phyloP scores from a whole-genome alignment of 495 filamentous ascomycete genomes.

The Tuber indicum region DNA sequence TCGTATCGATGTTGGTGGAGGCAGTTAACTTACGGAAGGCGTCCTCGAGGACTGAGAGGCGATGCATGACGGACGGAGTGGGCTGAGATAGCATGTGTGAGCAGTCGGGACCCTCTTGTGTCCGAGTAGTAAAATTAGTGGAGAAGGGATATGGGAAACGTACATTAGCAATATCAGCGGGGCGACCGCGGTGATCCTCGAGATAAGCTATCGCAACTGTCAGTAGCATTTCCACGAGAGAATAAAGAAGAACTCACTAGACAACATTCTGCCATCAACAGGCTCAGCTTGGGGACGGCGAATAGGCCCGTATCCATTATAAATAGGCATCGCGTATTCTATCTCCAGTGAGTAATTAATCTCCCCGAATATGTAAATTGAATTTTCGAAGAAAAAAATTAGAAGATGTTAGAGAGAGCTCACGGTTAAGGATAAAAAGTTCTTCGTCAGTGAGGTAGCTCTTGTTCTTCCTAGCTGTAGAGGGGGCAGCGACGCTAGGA shows the following conservation, averaged over 20 bases:
- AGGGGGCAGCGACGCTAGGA: neutral
- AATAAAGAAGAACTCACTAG: neutral
- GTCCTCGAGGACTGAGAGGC: neutral
- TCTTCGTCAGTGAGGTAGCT: neutral
- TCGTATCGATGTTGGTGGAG: neutral
- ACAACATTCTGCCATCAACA: neutral
- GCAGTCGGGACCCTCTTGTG: neutral
- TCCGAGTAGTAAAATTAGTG: neutral
- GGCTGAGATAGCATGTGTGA: neutral
- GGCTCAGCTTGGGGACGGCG: neutral
- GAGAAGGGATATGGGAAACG: neutral
- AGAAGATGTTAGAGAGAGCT: neutral
- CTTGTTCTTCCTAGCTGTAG: neutral
- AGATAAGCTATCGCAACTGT: neutral
- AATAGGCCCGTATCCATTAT: neutral
- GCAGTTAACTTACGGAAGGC: neutral
- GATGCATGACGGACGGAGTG: neutral
- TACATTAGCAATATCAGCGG: neutral
- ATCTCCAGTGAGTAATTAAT: neutral
- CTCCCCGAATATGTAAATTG: neutral
- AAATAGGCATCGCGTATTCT: neutral
- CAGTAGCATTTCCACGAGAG: neutral
- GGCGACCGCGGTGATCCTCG: neutral
- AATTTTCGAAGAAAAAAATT: neutral
- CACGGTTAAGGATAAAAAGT: neutral